Base-by-base conservation (phyloP, 106 monocot species). In the Narthecium ossifragum region DNA sequence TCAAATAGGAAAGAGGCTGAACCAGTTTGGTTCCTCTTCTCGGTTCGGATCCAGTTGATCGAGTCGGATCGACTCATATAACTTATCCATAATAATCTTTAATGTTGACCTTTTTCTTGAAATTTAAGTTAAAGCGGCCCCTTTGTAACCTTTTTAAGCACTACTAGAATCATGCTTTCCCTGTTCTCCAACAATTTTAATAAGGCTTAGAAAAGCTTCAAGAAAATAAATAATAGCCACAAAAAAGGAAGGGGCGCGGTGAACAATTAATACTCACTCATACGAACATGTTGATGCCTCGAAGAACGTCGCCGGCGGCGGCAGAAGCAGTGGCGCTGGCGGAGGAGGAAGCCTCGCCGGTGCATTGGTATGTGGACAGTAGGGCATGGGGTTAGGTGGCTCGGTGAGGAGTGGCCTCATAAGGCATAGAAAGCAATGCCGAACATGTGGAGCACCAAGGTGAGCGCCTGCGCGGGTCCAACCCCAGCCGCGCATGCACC, bases 401-500 rank as follows among this genome's bases (percentile, higher is more conserved):
- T 85, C 59, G 6, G 79, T 53, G 26, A 93, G 60, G 43, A 93
- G 68, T 15, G 77, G 79, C 10, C 63, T 76, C 1, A 79, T 84
- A n/a, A n/a, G 0, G 63, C 26, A 67, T 93, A 93, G 59, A 81
- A 46, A 23, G 48, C 84, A 56, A 63, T 64, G 1, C 73, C 81
- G 25, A 81, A 76, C 63, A 88, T 64, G 10, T 59, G 23, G 60
- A 88, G 79, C 24, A 81, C 25, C 12, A 88, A 46, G 22, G 55
- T 78, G 13, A 85, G 78, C 17, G 47, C 51, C 26, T 60, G 70
- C 5, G 71, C 68, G 0, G 69, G 61, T 21, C 77, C 78, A 20
- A 66, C 70, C n/a, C 33, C 61, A 12, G 31, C 63, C 23, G 74
- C 71, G 52, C 88, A 85, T 22, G 28, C 51, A 3, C 58, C 11